These are phyloP conservation scores for Metschnikowia gruessii DNA, from an alignment of 805 yeast genomes.

Conservation along the genomic window DNA sequence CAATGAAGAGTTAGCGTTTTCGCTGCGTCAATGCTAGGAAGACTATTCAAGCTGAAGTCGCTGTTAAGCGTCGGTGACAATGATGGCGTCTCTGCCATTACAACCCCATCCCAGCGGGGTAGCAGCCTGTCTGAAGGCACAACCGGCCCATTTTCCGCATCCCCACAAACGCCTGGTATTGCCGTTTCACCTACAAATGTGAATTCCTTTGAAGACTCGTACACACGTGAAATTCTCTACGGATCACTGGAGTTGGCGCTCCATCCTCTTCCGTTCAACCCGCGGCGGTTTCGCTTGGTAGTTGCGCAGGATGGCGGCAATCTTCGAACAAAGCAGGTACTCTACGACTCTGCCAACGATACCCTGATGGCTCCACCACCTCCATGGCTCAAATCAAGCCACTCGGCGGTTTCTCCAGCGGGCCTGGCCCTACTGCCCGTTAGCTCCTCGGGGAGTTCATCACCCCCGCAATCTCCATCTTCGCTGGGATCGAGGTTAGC, in stretches of 20 bases:
- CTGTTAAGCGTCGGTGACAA: constrained; percentile 13
- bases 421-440: too few relatives aligned
- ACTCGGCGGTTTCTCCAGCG: too few relatives aligned
- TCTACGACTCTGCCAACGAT: constrained; percentile 45
- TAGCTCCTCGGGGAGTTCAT: too few relatives aligned
- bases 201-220: constrained; percentile 41
- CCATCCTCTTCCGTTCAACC: constrained; percentile 22
- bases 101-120: neutral
- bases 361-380: neutral
- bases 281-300: constrained; percentile 40
- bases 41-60: constrained; percentile 34
- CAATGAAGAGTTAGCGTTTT: constrained; percentile 7
- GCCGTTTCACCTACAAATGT: neutral
- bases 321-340: constrained; percentile 44
- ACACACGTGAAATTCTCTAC: constrained; percentile 46
- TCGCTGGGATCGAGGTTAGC: neutral
- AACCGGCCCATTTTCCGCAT: neutral
- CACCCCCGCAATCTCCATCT: neutral
- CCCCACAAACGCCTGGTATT: neutral
- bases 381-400: too few relatives aligned
- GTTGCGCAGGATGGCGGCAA: constrained; percentile 52
- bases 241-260: constrained; percentile 31
- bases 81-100: neutral
- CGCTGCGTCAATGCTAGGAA: constrained; percentile 32
- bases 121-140: constrained; percentile 7